A percentile compares a stretch with the other conserved stretches of the same genome.
Conservation (phyloP, 148 eudicot genomes). For the Dianthus caryophyllus region DNA sequence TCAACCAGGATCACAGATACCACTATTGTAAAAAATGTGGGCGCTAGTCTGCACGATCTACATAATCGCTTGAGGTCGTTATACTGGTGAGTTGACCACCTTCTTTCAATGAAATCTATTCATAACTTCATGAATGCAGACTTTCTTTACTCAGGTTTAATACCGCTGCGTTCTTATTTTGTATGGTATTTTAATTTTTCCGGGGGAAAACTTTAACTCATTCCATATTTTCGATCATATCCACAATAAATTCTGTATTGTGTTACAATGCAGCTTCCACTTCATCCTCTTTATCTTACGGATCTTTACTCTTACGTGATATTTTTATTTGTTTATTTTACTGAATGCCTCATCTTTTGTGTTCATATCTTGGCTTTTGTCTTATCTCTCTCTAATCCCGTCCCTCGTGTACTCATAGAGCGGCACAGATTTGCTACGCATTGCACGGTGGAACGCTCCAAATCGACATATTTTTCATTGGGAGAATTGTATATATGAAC, state of each 20-base stretch:
- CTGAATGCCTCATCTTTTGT: background rate
- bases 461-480: background rate
- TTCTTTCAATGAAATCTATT: background rate
- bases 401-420: background rate
- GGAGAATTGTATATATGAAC: background rate
- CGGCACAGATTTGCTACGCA: background rate
- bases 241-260: no score
- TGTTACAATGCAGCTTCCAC: background rate
- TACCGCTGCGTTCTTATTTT: background rate
- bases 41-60: constrained; percentile 10
- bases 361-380: background rate
- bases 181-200: background rate
- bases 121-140: background rate
- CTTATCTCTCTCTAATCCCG: background rate
- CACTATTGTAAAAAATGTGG: constrained; percentile 37
- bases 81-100: constrained; percentile 12
- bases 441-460: background rate
- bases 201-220: no score
- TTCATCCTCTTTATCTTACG: background rate
- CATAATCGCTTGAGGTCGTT: background rate
- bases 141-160: background rate
- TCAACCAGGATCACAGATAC: constrained; percentile 26
- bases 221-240: no score
- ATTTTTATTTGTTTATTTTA: background rate
- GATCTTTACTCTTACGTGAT: no score